These are phyloP conservation scores for Senecio squalidus DNA, from an alignment of 140 eudicot genomes.

Conservation along the genomic window DNA sequence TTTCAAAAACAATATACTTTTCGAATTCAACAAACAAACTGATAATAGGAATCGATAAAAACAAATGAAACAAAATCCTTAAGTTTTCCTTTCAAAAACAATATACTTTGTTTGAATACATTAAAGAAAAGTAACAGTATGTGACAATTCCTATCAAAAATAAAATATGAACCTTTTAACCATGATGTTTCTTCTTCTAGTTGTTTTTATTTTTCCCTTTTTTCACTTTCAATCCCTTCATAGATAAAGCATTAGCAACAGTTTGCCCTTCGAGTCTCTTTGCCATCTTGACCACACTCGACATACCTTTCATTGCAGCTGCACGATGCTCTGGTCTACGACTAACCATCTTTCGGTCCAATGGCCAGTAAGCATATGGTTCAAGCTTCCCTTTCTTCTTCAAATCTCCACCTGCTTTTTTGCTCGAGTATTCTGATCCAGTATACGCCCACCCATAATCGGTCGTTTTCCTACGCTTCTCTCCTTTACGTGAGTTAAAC, in stretches of 20 bases:
- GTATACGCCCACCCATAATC: conserved; percentile 80
- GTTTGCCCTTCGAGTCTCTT: conserved; percentile 77
- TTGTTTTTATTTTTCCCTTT: conserved; percentile 34
- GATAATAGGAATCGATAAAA: no score
- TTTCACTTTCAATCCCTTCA: conserved; percentile 37
- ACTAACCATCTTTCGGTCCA: conserved; percentile 93
- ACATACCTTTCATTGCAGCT: conserved; percentile 90
- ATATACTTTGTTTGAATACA: no score
- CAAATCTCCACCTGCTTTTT: conserved; percentile 92
- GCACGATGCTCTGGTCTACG: conserved; percentile 89
- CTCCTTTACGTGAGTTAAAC: conserved; percentile 29
- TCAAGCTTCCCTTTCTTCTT: conserved; percentile 87
- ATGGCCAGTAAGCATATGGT: conserved; percentile 97
- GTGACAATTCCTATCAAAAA: background rate
- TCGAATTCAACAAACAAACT: no score
- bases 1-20: no score
- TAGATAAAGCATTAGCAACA: conserved; percentile 58
- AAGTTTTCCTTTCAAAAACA: background rate
- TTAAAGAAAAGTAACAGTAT: no score
- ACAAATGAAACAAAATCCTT: background rate
- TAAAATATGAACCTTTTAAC: background rate
- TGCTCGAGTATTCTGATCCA: conserved; percentile 83
- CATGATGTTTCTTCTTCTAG: conserved; percentile 22
- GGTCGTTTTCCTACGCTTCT: conserved; percentile 56
- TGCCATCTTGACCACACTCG: conserved; percentile 70